A percentile compares a stretch with the other conserved stretches of the same genome.
Conservation (phyloP, 2,329 filamentous ascomycete species). For the Neobulgaria alba region DNA sequence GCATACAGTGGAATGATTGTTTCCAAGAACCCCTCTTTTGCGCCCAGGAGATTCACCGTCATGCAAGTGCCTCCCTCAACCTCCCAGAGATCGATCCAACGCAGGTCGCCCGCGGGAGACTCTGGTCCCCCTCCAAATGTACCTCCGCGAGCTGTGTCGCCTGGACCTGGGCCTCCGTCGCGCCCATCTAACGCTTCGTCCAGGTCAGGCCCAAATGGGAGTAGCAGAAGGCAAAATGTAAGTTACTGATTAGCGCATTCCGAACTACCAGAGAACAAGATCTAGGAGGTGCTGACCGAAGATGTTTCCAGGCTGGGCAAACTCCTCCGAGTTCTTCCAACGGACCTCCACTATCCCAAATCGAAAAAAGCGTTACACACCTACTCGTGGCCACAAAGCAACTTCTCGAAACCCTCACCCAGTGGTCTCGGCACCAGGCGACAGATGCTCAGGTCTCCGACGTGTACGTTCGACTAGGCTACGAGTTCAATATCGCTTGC, state of each 20-base stretch:
- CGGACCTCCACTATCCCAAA: conserved; percentile 64
- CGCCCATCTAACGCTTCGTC: conserved; percentile 59
- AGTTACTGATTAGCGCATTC: too few species aligned
- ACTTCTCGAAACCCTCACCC: conserved; percentile 89
- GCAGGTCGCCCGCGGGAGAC: conserved; percentile 56
- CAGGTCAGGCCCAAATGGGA: conserved; percentile 43
- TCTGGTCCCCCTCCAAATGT: conserved; percentile 48
- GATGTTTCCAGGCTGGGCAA: background rate
- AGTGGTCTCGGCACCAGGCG: conserved; percentile 90
- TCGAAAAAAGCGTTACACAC: conserved; percentile 98
- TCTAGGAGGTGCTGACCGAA: background rate
- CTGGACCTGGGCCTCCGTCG: conserved; percentile 42
- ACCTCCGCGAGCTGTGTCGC: conserved; percentile 51
- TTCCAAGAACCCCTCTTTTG: background rate
- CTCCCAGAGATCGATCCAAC: conserved; percentile 47
- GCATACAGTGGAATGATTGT: conserved; percentile 2
- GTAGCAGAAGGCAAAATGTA: conserved; percentile 45
- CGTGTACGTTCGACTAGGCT: conserved; percentile 93
- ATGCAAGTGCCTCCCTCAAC: conserved; percentile 46
- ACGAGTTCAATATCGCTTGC: conserved; percentile 99
- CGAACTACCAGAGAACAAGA: too few species aligned
- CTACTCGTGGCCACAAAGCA: conserved; percentile 96
- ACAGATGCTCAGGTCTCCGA: conserved; percentile 95
- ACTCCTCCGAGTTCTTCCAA: background rate
- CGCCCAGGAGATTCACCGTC: conserved; percentile 13